phyloP scores from a whole-genome alignment of 768 basidiomycete genomes.

The Boletellus ananas region DNA sequence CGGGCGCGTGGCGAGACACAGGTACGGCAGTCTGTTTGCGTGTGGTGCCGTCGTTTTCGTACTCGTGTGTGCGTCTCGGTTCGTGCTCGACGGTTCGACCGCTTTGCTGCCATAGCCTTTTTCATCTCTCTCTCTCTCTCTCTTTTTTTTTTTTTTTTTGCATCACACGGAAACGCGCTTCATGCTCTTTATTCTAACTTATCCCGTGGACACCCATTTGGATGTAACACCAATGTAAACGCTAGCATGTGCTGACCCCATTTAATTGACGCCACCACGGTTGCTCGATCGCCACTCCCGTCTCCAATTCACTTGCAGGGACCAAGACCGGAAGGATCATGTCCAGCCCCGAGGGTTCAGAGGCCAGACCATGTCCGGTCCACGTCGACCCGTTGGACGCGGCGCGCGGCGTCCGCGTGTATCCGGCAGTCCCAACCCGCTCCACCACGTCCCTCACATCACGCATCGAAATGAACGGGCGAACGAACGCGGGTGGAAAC shows the following conservation, averaged over 20 bases:
- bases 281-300: background rate
- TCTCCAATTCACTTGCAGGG: background rate
- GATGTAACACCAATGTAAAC: too few species aligned
- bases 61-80: slow-evolving; percentile 13
- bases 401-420: slow-evolving; percentile 8
- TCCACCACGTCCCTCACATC: too few species aligned
- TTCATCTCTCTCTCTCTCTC: too few species aligned
- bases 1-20: background rate
- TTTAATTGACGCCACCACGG: background rate
- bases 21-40: slow-evolving; percentile 10
- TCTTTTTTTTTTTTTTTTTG: too few species aligned
- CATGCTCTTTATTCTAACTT: too few species aligned
- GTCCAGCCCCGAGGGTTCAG: background rate
- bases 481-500: background rate
- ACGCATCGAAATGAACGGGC: background rate
- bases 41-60: slow-evolving; percentile 15
- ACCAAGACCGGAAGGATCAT: slow-evolving; percentile 2
- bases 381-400: background rate
- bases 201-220: too few species aligned
- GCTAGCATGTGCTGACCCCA: too few species aligned
- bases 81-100: slow-evolving; percentile 4
- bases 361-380: background rate
- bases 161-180: too few species aligned
- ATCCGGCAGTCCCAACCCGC: background rate
- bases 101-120: background rate